Evolutionary conservation across 208 protist species (phyloP).

Genomic region (Crithidia mellificae): DNA sequence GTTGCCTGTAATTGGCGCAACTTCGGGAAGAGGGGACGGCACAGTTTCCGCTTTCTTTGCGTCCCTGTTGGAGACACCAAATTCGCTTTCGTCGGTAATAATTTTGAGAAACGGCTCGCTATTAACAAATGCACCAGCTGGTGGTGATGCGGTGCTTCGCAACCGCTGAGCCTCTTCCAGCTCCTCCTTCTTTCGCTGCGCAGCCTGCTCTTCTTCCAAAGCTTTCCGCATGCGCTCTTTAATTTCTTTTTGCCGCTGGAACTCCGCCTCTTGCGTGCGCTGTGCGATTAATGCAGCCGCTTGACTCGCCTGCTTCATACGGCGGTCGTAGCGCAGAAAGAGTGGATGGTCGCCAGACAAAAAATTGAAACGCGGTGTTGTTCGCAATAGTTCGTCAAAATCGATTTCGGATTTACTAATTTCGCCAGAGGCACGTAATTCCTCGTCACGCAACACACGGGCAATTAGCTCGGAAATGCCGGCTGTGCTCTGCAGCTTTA

Average conservation of each 20-base stretch:
- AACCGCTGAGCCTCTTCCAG: constrained; percentile 21
- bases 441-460: constrained; percentile 61
- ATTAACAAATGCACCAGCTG: constrained; percentile 1
- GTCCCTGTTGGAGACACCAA: constrained; percentile 30
- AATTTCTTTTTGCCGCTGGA: constrained; percentile 56
- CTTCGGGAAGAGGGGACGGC: constrained; percentile 6
- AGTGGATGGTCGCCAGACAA: constrained; percentile 71
- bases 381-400: constrained; percentile 68
- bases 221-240: constrained; percentile 50
- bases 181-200: constrained; percentile 31
- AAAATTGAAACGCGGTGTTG: constrained; percentile 84
- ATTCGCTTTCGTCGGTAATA: constrained; percentile 62
- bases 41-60: constrained; percentile 10
- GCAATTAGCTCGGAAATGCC: constrained; percentile 79
- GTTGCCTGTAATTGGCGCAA: neutral
- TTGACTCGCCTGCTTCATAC: constrained; percentile 59
- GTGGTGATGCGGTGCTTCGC: constrained; percentile 13
- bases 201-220: constrained; percentile 40
- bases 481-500: constrained; percentile 68
- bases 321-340: constrained; percentile 68
- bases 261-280: constrained; percentile 54
- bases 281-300: constrained; percentile 62
- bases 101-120: constrained; percentile 61
- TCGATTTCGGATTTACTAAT: constrained; percentile 34
- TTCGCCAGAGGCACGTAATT: constrained; percentile 22